These are phyloP conservation scores for Mortierella sp. DNA, from an alignment of 371 early-diverging fungal genomes.

Conservation along the genomic window DNA sequence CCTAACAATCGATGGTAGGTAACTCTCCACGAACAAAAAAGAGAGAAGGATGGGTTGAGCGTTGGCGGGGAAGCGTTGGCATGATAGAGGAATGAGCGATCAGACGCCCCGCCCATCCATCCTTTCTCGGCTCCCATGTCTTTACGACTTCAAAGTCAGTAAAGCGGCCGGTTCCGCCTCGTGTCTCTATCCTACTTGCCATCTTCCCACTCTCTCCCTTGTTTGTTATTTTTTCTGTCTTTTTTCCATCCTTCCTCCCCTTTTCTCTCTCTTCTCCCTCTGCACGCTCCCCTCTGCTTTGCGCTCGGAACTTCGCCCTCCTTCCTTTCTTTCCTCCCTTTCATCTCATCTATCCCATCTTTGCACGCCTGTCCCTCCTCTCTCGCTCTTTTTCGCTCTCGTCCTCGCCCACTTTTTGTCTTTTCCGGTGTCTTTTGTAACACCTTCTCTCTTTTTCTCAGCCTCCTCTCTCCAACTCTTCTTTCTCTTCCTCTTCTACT, in stretches of 20 bases:
- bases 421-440: neutral
- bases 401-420: neutral
- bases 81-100: no score
- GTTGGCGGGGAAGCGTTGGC: neutral
- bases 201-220: neutral
- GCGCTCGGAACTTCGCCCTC: neutral
- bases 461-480: slow-evolving; percentile 2
- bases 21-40: neutral
- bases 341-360: neutral
- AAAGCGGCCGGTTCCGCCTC: no score
- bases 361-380: no score
- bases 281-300: neutral
- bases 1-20: neutral
- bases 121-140: neutral
- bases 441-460: neutral
- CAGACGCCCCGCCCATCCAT: neutral
- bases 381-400: neutral
- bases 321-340: neutral
- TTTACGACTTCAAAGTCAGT: neutral
- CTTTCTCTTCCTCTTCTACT: neutral
- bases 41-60: neutral
- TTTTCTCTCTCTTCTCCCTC: neutral
- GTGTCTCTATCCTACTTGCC: neutral
- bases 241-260: no score
- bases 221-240: neutral